These are phyloP conservation scores for Acanthamoeba rhysodes DNA, from an alignment of 208 protist species.

Conservation along the genomic window DNA sequence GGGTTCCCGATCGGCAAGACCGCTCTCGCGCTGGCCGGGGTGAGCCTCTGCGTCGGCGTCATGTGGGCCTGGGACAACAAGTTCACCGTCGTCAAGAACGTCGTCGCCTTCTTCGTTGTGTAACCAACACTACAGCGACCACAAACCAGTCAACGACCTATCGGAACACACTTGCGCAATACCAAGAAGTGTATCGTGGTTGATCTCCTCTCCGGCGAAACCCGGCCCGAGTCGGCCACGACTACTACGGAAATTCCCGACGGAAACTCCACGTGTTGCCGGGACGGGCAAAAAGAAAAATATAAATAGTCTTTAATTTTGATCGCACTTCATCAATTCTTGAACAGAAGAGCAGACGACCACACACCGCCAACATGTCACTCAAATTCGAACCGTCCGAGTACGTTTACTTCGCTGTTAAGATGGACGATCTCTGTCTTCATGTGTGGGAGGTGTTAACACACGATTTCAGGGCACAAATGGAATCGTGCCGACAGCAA, in stretches of 20 bases:
- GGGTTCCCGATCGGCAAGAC: slow-evolving; percentile 12
- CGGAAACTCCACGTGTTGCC: background rate
- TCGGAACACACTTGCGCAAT: too few relatives aligned
- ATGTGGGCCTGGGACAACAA: slow-evolving; percentile 33
- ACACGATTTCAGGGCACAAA: background rate
- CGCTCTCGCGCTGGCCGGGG: background rate
- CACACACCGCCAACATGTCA: background rate
- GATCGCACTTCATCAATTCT: background rate
- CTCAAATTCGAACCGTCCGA: slow-evolving; percentile 13
- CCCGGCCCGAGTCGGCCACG: background rate
- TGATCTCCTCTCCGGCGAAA: background rate
- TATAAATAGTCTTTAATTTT: background rate
- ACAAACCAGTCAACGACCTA: too few relatives aligned
- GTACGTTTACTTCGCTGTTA: background rate
- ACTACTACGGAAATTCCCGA: slow-evolving; percentile 2
- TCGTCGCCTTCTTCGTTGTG: slow-evolving; percentile 7
- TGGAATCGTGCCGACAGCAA: slow-evolving; percentile 21
- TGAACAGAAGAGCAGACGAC: background rate
- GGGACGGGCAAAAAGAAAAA: background rate
- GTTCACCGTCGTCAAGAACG: background rate
- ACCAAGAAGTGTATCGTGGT: background rate
- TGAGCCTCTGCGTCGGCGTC: background rate
- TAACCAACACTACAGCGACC: too few relatives aligned
- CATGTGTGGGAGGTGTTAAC: too few relatives aligned
- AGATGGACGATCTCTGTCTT: too few relatives aligned